phyloP scores from a whole-genome alignment of 192 early-diverging fungal genomes.

The Coemansia sp. region DNA sequence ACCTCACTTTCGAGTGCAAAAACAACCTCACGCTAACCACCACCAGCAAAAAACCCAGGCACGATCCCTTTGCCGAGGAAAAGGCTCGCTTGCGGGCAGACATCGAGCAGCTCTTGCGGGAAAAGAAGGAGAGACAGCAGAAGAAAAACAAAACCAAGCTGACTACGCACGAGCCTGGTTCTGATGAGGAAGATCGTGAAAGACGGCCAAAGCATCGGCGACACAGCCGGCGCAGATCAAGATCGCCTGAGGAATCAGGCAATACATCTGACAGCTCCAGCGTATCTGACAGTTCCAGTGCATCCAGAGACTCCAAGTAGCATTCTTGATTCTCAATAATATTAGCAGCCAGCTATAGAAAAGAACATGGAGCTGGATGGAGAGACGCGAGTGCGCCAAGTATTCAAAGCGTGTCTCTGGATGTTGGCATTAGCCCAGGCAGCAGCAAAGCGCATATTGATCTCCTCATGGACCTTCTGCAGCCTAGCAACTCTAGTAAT shows the following conservation, averaged over 20 bases:
- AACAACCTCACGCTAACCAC: slow-evolving; percentile 41
- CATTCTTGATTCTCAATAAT: no score
- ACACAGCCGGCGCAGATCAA: slow-evolving; percentile 1
- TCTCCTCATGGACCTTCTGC: slow-evolving; percentile 10
- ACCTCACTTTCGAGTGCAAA: slow-evolving; percentile 54
- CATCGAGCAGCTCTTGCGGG: slow-evolving; percentile 27
- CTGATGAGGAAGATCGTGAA: neutral
- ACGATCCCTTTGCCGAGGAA: slow-evolving; percentile 38
- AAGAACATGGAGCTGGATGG: slow-evolving; percentile 41
- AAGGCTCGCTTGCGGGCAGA: slow-evolving; percentile 38
- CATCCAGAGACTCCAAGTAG: neutral
- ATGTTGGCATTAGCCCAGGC: slow-evolving; percentile 40
- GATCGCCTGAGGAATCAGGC: slow-evolving; percentile 5
- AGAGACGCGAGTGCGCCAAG: slow-evolving; percentile 27
- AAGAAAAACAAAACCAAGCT: neutral
- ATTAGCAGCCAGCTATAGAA: slow-evolving; percentile 9
- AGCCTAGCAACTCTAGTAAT: neutral
- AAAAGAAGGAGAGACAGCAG: neutral
- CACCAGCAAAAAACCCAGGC: slow-evolving; percentile 4
- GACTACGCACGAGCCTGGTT: no score
- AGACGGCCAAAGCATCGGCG: neutral
- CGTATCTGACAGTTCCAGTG: neutral
- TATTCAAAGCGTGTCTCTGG: slow-evolving; percentile 14
- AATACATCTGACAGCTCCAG: no score
- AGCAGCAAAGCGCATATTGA: slow-evolving; percentile 24